A percentile compares a stretch with the other conserved stretches of the same genome.
Conservation (phyloP, 495 filamentous ascomycete genomes). For the Diplogelasinospora grovesii region DNA sequence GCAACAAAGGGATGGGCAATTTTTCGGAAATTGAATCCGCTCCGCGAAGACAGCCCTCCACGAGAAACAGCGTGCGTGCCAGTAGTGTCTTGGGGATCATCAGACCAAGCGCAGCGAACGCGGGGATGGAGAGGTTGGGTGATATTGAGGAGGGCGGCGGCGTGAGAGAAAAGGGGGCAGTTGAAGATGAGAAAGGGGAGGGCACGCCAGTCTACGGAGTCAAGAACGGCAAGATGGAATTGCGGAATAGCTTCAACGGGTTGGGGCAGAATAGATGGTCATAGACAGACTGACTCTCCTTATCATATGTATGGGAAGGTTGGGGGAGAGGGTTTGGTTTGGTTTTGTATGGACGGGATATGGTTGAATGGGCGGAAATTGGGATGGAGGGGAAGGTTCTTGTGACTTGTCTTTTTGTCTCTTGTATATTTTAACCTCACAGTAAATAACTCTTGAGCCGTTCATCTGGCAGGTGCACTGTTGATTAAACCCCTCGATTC, state of each 20-base stretch:
- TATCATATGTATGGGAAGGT: conserved; percentile 3
- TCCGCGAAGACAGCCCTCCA: no score
- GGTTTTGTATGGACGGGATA: no score
- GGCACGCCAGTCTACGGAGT: conserved; percentile 12
- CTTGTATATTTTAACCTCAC: no score
- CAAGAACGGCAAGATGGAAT: conserved; percentile 15
- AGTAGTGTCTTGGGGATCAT: conserved; percentile 18
- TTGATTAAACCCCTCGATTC: not conserved
- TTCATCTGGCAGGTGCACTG: no score
- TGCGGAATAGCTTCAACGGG: conserved; percentile 30
- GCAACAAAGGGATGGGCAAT: conserved; percentile 17
- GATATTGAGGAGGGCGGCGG: conserved; percentile 17
- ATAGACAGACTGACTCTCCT: conserved; percentile 3
- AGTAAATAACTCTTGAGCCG: no score
- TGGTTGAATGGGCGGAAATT: not conserved
- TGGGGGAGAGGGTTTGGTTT: no score
- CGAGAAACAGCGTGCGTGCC: conserved; percentile 11
- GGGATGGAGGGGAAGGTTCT: not conserved
- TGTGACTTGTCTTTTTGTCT: not conserved
- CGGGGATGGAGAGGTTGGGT: conserved; percentile 19
- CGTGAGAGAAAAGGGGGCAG: not conserved
- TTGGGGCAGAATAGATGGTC: conserved; percentile 28
- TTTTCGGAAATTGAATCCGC: conserved; percentile 23
- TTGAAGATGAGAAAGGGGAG: conserved; percentile 1
- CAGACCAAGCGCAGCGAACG: conserved; percentile 10